A percentile compares a stretch with the other conserved stretches of the same genome.
These are phyloP conservation scores for Pyrus pyrifolia DNA, from an alignment of 306 rosid genomes.

Conservation along the genomic window DNA sequence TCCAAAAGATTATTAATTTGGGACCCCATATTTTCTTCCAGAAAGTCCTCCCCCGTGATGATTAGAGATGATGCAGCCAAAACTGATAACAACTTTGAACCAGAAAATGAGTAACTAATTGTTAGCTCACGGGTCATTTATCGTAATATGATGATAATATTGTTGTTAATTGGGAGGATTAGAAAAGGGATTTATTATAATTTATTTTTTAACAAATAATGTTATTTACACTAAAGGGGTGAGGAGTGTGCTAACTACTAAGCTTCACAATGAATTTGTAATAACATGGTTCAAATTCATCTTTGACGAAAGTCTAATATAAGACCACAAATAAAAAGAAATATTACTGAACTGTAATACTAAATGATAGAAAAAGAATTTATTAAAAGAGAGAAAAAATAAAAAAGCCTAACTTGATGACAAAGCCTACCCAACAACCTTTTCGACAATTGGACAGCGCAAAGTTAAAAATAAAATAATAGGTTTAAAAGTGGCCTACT, in stretches of 20 bases:
- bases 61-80: slow-evolving; percentile 11
- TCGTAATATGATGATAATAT: slow-evolving; percentile 4
- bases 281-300: too few relatives aligned
- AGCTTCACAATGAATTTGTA: too few relatives aligned
- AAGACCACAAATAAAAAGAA: too few relatives aligned
- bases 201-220: too few relatives aligned
- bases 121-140: slow-evolving; percentile 51
- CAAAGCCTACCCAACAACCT: slow-evolving; percentile 57
- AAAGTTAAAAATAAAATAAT: not conserved
- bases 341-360: too few relatives aligned
- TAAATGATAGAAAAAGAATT: not conserved
- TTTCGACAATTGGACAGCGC: slow-evolving; percentile 21
- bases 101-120: slow-evolving; percentile 8
- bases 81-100: slow-evolving; percentile 27
- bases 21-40: not conserved
- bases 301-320: accelerated
- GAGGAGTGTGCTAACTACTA: too few relatives aligned
- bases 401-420: slow-evolving; percentile 34
- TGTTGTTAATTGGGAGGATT: slow-evolving; percentile 26
- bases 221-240: too few relatives aligned
- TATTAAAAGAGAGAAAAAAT: not conserved
- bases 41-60: slow-evolving; percentile 6
- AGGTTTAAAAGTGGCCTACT: not conserved
- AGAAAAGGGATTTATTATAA: slow-evolving; percentile 6
- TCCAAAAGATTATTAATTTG: not conserved